Percentiles rank a stretch among this genome's conserved stretches.
Conservation (phyloP, 192 early-diverging fungal genomes). For the Piromyces sp. region DNA sequence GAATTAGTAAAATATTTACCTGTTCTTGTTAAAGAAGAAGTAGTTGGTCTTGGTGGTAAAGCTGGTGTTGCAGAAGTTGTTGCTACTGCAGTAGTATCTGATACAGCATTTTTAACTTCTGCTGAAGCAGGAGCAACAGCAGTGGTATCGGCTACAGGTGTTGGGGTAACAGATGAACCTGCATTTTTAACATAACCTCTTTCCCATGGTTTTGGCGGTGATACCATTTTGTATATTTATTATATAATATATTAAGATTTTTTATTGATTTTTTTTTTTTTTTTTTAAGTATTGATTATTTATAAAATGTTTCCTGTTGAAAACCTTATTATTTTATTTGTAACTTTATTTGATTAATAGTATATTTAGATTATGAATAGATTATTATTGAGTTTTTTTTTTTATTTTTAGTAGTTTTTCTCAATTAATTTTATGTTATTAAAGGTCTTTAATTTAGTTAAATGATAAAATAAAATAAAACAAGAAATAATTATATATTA, state of each 20-base stretch:
- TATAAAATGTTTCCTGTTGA: no score
- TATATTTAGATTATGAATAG: no score
- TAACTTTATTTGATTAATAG: no score
- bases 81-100: slow-evolving; percentile 22
- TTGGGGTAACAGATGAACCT: slow-evolving; percentile 7
- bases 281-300: no score
- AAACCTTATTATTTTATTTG: no score
- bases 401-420: no score
- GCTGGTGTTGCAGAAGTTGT: slow-evolving; percentile 12
- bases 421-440: no score
- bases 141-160: background rate
- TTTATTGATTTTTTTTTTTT: no score
- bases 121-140: background rate
- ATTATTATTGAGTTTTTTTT: no score
- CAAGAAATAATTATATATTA: no score
- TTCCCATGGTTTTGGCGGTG: slow-evolving; percentile 66
- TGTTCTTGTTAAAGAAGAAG: background rate
- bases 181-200: slow-evolving; percentile 18
- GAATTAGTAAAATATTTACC: slow-evolving; percentile 7
- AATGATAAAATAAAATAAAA: no score
- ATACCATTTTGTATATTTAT: slow-evolving; percentile 11
- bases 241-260: background rate
- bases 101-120: background rate
- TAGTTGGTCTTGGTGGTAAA: slow-evolving; percentile 1
- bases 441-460: no score